Evolutionary conservation across 2,329 filamentous ascomycete genomes (phyloP).

Genomic region (Aspergillus sp.): DNA sequence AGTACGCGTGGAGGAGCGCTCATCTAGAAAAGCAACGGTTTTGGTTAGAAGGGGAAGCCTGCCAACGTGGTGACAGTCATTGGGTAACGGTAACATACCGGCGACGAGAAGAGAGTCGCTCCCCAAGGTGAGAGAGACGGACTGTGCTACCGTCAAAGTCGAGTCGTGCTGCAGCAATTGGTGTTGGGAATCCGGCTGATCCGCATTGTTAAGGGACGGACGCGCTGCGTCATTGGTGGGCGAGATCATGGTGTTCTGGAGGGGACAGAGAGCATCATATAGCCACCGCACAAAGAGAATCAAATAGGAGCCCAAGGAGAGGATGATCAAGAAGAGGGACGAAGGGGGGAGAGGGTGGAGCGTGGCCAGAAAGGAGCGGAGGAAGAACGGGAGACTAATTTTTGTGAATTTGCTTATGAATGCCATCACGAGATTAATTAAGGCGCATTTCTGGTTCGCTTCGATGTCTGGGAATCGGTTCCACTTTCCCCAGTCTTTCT

Average conservation of each 20-base stretch:
- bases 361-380: neutral
- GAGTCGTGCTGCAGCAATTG: slow-evolving; percentile 40
- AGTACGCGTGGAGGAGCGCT: slow-evolving; percentile 52
- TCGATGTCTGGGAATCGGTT: neutral
- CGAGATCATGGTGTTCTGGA: slow-evolving; percentile 19
- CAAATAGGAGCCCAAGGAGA: slow-evolving; percentile 8
- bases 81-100: slow-evolving; percentile 42
- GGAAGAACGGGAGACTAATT: neutral
- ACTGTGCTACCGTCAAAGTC: slow-evolving; percentile 56
- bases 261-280: slow-evolving; percentile 11
- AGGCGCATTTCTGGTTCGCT: neutral
- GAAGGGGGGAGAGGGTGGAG: slow-evolving; percentile 13
- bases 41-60: slow-evolving; percentile 2
- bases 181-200: slow-evolving; percentile 30
- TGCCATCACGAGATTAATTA: neutral
- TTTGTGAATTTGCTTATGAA: neutral
- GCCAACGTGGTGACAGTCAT: neutral
- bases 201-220: slow-evolving; percentile 26
- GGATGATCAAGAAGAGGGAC: slow-evolving; percentile 11
- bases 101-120: slow-evolving; percentile 61
- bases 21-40: slow-evolving; percentile 44
- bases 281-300: slow-evolving; percentile 5
- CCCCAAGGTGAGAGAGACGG: slow-evolving; percentile 60
- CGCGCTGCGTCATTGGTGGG: slow-evolving; percentile 18
- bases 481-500: neutral